Evolutionary conservation across 2,329 filamentous ascomycete species (phyloP).

Genomic region (Fusarium sp.): DNA sequence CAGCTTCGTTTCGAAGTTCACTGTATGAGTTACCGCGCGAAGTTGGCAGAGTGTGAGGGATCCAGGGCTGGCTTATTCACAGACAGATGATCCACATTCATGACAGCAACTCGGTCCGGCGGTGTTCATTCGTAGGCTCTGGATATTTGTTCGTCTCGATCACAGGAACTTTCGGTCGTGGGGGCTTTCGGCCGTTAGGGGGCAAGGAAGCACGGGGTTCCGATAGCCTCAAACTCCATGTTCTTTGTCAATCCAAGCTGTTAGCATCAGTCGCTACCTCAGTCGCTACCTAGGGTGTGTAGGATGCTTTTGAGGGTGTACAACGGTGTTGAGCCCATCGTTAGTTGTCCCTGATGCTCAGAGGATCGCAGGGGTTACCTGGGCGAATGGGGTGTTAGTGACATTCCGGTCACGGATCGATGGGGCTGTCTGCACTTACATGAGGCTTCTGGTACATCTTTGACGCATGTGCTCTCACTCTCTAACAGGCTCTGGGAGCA

Average conservation of each 20-base stretch:
- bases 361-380: background rate
- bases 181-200: background rate
- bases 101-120: background rate
- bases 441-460: background rate
- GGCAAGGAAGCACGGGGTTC: background rate
- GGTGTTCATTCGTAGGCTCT: too few relatives aligned
- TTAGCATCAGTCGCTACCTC: background rate
- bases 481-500: too few relatives aligned
- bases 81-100: background rate
- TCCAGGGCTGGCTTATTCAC: background rate
- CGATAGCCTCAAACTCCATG: background rate
- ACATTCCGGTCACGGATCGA: background rate
- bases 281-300: too few relatives aligned
- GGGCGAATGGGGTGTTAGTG: background rate
- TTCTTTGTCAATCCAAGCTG: background rate
- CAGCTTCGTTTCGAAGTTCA: background rate
- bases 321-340: background rate
- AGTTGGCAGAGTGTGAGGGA: background rate
- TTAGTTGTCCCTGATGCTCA: background rate
- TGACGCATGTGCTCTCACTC: too few relatives aligned
- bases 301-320: too few relatives aligned
- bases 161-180: background rate
- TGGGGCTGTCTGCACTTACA: background rate
- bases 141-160: background rate
- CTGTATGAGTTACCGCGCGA: accelerated